Evolutionary conservation across 352 stramenopile genomes (phyloP), one percentile per base, ranked within the genome.

Genomic region (Phytophthora pinifolia): DNA sequence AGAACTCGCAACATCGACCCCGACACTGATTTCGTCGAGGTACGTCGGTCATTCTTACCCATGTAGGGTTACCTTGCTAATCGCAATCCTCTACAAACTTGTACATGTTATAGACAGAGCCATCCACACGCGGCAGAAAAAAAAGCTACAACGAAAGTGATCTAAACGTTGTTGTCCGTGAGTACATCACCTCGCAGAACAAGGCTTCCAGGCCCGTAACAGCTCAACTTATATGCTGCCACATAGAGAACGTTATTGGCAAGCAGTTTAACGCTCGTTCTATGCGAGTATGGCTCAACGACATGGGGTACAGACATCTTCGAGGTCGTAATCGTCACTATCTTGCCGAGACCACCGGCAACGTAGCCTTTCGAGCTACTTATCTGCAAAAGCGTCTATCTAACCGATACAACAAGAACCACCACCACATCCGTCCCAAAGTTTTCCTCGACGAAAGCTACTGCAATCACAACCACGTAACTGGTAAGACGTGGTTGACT

Each of bases 371-470:
- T 4, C 35, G 34, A 35, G 41, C 52, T 7, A 51, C 41, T 1
- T 48, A 48, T 38, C 17, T 53, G 6, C 42, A 46, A 9, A 46
- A 29, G 22, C 27, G 43, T 2, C 22, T 6, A 27, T 27, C 22
- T 4, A 48, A 48, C 14, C 20, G 27, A 3, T 27, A 48, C 22
- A 20, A 3, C 18, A 48, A n/a, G n/a, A n/a, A 29, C 2, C 29
- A 36, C 10, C 34, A 36, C 18, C 42, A 47, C 9, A 46, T 61
- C n/a, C 36, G 3, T 0, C 48, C 54, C 12, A 54, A 65, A 30
- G 48, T 57, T 4, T 69, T 59, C n/a, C 33, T 64, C 4, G 48
- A 69, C 17, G 60, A 69, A 32, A 64, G 53, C 8, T 61, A 58
- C 39, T 49, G 47, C 38, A 67, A 67, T 39, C 25, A 59, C 43